phyloP scores from a whole-genome alignment of 148 eudicot genomes.

The Camellia japonica region DNA sequence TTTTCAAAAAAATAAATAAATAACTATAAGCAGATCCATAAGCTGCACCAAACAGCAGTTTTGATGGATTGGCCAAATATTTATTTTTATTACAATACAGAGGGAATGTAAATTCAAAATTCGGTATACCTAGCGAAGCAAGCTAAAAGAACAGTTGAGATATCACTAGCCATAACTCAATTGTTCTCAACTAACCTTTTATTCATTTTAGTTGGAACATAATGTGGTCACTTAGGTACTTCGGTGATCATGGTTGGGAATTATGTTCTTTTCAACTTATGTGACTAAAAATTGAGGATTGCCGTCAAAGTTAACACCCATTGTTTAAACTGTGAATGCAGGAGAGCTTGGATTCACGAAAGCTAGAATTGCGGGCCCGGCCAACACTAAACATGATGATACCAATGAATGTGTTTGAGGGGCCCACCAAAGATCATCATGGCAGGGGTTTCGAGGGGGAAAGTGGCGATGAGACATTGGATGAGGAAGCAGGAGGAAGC shows the following conservation, averaged over 20 bases:
- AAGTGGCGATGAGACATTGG: slow-evolving; percentile 80
- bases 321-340: slow-evolving; percentile 28
- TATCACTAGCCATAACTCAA: background rate
- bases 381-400: slow-evolving; percentile 90
- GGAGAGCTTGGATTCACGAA: slow-evolving; percentile 95
- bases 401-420: slow-evolving; percentile 86
- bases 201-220: background rate
- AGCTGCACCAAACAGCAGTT: background rate
- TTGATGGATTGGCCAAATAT: background rate
- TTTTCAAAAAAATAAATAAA: too few species aligned
- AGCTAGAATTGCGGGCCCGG: slow-evolving; percentile 71
- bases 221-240: background rate
- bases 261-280: background rate
- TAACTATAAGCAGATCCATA: too few species aligned
- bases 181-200: background rate
- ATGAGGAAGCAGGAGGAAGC: slow-evolving; percentile 73
- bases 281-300: background rate
- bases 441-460: slow-evolving; percentile 70
- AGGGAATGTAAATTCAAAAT: background rate
- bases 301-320: background rate
- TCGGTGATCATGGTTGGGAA: background rate
- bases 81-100: background rate
- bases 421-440: slow-evolving; percentile 66
- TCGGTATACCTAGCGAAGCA: background rate
- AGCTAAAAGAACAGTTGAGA: slow-evolving; percentile 1